Evolutionary conservation across 225 moss, liverwort and hornwort species (phyloP), one percentile per base, ranked within the genome.

Genomic region (Anthoceros angustus): DNA sequence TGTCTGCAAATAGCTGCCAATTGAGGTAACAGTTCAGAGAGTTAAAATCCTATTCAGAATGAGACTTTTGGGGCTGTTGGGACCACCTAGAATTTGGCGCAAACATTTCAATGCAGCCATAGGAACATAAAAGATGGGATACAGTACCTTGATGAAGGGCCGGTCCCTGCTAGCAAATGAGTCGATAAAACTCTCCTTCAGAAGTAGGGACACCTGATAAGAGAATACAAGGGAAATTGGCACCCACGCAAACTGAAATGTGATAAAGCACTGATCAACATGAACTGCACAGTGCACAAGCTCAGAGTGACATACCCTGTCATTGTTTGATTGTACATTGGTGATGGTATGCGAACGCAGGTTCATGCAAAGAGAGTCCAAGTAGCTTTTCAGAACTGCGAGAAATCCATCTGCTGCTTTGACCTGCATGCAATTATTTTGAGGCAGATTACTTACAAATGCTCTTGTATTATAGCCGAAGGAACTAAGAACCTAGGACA

Each of bases 111-210:
- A 63, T 50, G 32, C 32, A 32, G 2, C 32, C 32, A 32, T 32
- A n/a, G 32, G 10, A 42, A 16, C 15, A 11, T 61, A 23, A 16
- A 20, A 12, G 69, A 62, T 10, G 5, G 4, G 10, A 5, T 23
- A 32, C 8, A 20, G 5, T 48, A 90, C 94, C 90, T 95, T 95
- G 68, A 95, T 95, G 63, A 95, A 95, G 40, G 85, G 80, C 68
- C 91, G 88, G 68, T 95, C 94, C 71, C 88, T 83, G 42, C 83
- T 78, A 69, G 84, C 79, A 74, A 91, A 95, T 49, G 94, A 91
- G 81, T 91, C 94, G 63, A 95, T 90, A 68, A 95, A 95, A 66
- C 94, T 95, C 71, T 95, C 94, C 67, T 95, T 95, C 46, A 95
- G 72, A 73, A 95, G 67, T 43, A 95, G 72, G 14, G 91, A 95